Evolutionary conservation across 805 yeast species (phyloP).

Genomic region (Lachancea sp.): DNA sequence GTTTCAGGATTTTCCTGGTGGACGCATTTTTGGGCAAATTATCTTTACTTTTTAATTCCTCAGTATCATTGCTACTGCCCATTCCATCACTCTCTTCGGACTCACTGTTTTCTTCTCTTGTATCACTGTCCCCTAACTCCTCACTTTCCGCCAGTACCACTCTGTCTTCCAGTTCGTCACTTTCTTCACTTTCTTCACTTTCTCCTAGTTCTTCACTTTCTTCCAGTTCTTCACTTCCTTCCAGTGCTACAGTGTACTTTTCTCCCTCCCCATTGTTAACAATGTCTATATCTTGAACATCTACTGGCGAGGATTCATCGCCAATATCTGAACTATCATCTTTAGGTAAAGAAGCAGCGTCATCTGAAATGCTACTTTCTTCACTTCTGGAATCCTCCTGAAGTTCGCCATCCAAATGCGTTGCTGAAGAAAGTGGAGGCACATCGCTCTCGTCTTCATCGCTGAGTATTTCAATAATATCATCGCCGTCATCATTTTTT

Average conservation of each 20-base stretch:
- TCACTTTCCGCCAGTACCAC: not conserved
- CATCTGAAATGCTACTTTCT: not conserved
- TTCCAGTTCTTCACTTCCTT: not conserved
- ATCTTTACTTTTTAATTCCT: too few species aligned
- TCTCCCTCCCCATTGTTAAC: not conserved
- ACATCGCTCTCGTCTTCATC: slow-evolving; percentile 1
- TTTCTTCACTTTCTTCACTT: not conserved
- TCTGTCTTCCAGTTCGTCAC: not conserved
- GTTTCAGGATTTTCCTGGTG: too few species aligned
- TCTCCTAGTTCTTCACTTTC: not conserved
- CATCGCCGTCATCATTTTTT: not conserved
- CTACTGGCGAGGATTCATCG: not conserved
- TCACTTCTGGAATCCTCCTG: not conserved
- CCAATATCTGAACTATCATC: not conserved
- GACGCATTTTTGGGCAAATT: too few species aligned
- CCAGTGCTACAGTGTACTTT: not conserved
- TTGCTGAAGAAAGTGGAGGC: not conserved
- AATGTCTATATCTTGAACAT: not conserved
- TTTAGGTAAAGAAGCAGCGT: not conserved
- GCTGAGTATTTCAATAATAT: slow-evolving; percentile 1
- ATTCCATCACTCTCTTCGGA: not conserved
- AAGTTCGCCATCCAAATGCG: not conserved
- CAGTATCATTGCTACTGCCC: not conserved
- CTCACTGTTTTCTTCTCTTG: not conserved
- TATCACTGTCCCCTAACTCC: not conserved